Conservation (phyloP, 257 asterid genomes). For the Pogostemon cablin region DNA sequence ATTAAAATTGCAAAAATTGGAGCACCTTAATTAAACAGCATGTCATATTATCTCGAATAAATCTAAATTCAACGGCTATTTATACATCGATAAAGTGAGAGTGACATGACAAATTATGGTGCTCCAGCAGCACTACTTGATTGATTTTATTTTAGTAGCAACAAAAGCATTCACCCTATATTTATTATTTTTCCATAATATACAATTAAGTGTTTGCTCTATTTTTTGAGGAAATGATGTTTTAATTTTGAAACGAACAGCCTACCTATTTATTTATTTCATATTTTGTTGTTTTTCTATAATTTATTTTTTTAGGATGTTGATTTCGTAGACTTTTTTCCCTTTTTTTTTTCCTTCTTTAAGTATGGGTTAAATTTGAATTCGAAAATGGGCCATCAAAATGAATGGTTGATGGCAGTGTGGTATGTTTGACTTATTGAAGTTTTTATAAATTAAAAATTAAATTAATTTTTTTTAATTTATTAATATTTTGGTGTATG, state of each 20-base stretch:
- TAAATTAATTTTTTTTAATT: too few relatives aligned
- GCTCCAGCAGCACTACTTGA: not conserved
- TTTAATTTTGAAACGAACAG: too few relatives aligned
- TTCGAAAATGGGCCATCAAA: not conserved
- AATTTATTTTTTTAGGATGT: too few relatives aligned
- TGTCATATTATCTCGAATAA: not conserved
- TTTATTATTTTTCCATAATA: too few relatives aligned
- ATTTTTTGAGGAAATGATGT: too few relatives aligned
- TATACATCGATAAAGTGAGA: slow-evolving; percentile 20
- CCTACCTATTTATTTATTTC: too few relatives aligned
- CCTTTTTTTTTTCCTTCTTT: not conserved
- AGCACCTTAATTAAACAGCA: slow-evolving; percentile 23
- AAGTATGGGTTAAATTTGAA: not conserved
- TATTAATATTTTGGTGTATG: too few relatives aligned
- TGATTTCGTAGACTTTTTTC: not conserved
- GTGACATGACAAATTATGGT: slow-evolving; percentile 25
- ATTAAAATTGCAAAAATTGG: not conserved
- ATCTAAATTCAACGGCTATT: slow-evolving; percentile 28
- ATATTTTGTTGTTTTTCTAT: too few relatives aligned
- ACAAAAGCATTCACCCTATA: not conserved
- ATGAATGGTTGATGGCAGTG: not conserved
- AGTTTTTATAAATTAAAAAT: too few relatives aligned
- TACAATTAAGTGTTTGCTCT: too few relatives aligned
- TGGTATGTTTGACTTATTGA: not conserved
- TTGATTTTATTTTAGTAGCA: too few relatives aligned